Base-by-base conservation (phyloP, 2,329 filamentous ascomycete species). In the Purpureocillium takamizusanense region DNA sequence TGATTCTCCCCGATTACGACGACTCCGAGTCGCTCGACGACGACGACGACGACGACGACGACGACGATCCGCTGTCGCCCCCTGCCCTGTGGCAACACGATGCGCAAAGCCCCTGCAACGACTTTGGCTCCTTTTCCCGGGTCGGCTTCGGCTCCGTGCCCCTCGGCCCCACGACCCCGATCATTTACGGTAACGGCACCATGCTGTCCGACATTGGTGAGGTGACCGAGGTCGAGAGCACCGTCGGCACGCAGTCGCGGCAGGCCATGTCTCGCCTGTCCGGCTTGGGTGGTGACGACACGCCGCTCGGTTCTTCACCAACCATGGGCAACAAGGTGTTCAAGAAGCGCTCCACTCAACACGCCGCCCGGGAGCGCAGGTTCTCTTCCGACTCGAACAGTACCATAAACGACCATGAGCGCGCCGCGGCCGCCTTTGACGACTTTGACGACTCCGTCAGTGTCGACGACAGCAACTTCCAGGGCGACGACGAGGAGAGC, bases 1-100 rank as follows among this genome's bases (percentile, higher is more conserved):
- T 95, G 86, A 94, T 95, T 52, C 67, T 95, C 37, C 89, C 89
- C 43, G 80, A 83, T 56, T 79, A 81, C 53, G 76, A 78, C 47
- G 72, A 70, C 57, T 56, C 74, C 57, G 62, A 73, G 54, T 67
- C 70, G 56, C 65, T 70, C 54, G 62, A 75, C 57, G 54, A n/a
- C n/a, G n/a, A n/a, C n/a, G n/a, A 81, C 53, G 76, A 78, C 47
- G 72, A 70, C 57, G 56, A 74, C 57, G 62, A 73, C 54, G 62
- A 75, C 57, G 54, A 67, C 52, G 61, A 63, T 53, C 64, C 72
- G 41, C 69, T 70, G 43, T 67, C 72, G 51, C 63, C 68, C 23
- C 51, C 75, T n/a, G 62, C 59, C 47, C 63, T 69, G 57, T 75
- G 73, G 74, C 70, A n/a, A n/a, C n/a, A 69, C 45, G 66, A 65